Evolutionary conservation across 805 yeast species (phyloP), one percentile per base, ranked within the genome.

Genomic region (Myxozyma kluyveri): DNA sequence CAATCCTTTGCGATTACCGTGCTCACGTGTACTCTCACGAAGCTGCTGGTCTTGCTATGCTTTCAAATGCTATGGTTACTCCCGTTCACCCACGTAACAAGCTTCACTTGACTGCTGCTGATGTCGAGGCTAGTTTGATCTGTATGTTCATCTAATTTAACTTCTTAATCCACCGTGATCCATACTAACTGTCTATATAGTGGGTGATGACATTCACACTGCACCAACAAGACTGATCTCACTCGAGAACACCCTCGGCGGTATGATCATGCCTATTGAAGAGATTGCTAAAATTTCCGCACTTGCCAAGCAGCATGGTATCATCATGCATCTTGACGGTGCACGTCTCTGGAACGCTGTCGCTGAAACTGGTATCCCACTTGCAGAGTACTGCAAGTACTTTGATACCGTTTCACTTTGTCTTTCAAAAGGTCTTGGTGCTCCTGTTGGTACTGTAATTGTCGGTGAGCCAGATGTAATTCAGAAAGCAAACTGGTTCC

Each of bases 291-390:
- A 80, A 50, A 90, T 90, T 61, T 77, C 84, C 39, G 75, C 71
- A 38, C 90, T 86, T 76, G 87, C 91, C 57, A 73, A 75, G 47
- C 77, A 71, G 26, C 75, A 82, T 60, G 75, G 73, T 49, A 69
- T 87, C 49, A 76, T 73, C 50, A 68, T 89, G 60, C 97, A 91
- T 64, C 80, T 89, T 62, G 98, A 90, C 67, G 98, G 97, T 57
- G 98, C 97, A n/a, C 78, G 98, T 62, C 71, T 90, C 45, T 89
- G 95, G 90, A 87, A 86, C 67, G 96, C 96, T n/a, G 74, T 82
- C 37, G 85, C 78, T 10, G 90, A 78, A 24, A 80, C 88, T 7
- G 88, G 86, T 23, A 74, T 86, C 33, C 71, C 88, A 17, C 69
- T 89, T 55, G 70, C 68, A 18, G 87, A 87, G 63, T 88, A 83